Conservation (phyloP, 139 green algal species). For the Coelastrella sp. region DNA sequence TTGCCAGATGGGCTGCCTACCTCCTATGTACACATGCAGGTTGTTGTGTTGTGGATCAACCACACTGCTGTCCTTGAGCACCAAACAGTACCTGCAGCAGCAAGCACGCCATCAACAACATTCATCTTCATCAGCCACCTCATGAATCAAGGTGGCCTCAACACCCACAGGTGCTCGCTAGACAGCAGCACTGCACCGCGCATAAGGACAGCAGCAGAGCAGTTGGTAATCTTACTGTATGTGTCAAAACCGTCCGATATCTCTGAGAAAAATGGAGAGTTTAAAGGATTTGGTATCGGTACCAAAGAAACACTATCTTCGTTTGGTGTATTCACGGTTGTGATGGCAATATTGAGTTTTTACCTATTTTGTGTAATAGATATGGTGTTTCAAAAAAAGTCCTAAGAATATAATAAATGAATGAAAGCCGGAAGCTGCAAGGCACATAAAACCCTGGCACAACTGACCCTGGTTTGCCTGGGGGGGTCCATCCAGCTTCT, state of each 20-base stretch:
- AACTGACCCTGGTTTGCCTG: neutral
- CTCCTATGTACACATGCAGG: slow-evolving; percentile 71
- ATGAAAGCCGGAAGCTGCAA: neutral
- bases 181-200: neutral
- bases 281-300: no score
- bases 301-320: no score
- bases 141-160: no score
- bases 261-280: no score
- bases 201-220: neutral
- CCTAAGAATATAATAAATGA: no score
- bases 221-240: no score
- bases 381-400: neutral
- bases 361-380: no score
- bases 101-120: no score
- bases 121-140: no score
- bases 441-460: neutral
- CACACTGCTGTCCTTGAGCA: slow-evolving; percentile 49
- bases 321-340: no score
- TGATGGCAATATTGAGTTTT: neutral
- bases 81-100: slow-evolving; percentile 47
- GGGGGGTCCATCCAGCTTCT: slow-evolving; percentile 82
- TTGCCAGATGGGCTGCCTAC: neutral
- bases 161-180: no score
- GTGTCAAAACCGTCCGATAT: no score
- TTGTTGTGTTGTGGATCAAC: slow-evolving; percentile 54